Evolutionary conservation across 1,284 basidiomycete species (phyloP), one percentile per base, ranked within the genome.

Genomic region (Erythrobasidium hasegawianum): DNA sequence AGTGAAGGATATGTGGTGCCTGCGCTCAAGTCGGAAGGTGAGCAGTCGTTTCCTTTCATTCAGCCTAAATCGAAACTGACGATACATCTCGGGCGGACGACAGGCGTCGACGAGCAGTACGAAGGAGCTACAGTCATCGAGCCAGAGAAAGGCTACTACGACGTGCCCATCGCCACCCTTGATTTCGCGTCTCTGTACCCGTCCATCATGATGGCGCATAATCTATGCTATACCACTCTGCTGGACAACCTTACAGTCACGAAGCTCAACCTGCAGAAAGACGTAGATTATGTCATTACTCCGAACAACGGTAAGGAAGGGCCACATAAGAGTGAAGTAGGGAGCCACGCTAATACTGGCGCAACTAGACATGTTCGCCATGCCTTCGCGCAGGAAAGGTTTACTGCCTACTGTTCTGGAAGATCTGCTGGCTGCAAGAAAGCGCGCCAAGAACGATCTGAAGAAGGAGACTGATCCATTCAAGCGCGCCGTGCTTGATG

Each of bases 121-220:
- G 93, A 97, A 79, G 93, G 93, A 72, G 94, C 94, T 1, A 97
- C 91, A 11, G 93, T 97, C 74, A 96, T 97, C 71, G 94, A 97
- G 73, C 93, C 93, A 1, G 86, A 83, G 75, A 90, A 87, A 75
- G 93, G 94, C 0, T 97, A 89, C 77, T 97, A 96, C 76, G 90
- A 95, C 74, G 84, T 86, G 0, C 93, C 93, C 0, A 96, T 97
- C 73, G 91, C 94, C 4, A 97, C 93, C 0, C 83, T 97, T 47
- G 93, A 97, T 83, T 97, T 97, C 79, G 92, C 90, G 65, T 96
- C 92, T 0, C 82, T 97, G 70, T 97, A 97, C 77, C 93, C 93
- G 0, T 97, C 94, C 0, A 97, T 97, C 79, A 97, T 97, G 93
- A 96, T 96, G 92, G 94, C 93, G 0, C 94, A 97, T 76, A 97